These are phyloP conservation scores for Volvariella volvacea DNA, from an alignment of 1,284 basidiomycete species.

Conservation along the genomic window DNA sequence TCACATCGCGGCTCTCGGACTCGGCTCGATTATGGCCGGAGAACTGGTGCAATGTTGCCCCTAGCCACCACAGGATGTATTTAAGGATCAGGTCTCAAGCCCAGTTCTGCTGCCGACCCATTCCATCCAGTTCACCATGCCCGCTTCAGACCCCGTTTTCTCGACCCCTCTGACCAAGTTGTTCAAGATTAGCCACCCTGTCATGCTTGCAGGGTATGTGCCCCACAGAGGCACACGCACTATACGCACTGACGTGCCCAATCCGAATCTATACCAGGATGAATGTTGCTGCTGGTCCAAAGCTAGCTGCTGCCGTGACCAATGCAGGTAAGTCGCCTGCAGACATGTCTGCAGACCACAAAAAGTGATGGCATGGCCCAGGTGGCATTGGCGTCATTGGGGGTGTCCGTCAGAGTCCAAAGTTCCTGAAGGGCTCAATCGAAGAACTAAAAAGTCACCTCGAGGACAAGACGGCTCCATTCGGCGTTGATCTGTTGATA, in stretches of 20 bases:
- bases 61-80: too few relatives aligned
- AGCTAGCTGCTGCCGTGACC: slow-evolving; percentile 71
- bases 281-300: slow-evolving; percentile 81
- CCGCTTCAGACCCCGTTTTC: slow-evolving; percentile 51
- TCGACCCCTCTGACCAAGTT: slow-evolving; percentile 58
- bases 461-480: slow-evolving; percentile 70
- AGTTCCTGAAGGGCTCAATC: slow-evolving; percentile 55
- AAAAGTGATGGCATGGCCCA: slow-evolving; percentile 11
- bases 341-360: neutral
- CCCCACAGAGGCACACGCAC: neutral
- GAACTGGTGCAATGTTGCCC: too few relatives aligned
- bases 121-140: slow-evolving; percentile 29
- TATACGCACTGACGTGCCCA: too few relatives aligned
- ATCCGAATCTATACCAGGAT: slow-evolving; percentile 63
- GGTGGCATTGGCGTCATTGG: slow-evolving; percentile 84
- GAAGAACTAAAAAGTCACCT: slow-evolving; percentile 65
- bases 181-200: slow-evolving; percentile 78
- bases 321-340: slow-evolving; percentile 48
- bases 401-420: slow-evolving; percentile 66
- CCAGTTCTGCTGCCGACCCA: too few relatives aligned
- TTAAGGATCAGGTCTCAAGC: too few relatives aligned
- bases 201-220: slow-evolving; percentile 51
- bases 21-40: too few relatives aligned
- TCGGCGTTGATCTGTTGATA: slow-evolving; percentile 77
- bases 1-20: too few relatives aligned